Percentiles rank a stretch among this genome's conserved stretches.
Conservation (phyloP, 2,329 filamentous ascomycete genomes). For the Diplocarpon rosae region DNA sequence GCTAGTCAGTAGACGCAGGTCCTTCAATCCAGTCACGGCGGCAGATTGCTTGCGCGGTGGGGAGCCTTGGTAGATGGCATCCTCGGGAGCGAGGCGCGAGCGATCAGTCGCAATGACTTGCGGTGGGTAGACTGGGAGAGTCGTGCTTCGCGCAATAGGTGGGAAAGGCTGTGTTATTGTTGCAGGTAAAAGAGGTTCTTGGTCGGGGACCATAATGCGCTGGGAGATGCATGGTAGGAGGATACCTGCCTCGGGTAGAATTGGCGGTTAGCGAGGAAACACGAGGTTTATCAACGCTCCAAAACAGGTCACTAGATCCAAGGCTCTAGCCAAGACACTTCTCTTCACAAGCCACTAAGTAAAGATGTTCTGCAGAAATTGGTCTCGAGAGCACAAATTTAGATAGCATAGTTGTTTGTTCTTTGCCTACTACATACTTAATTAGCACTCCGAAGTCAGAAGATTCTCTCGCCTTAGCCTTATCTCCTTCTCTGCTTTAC, state of each 20-base stretch:
- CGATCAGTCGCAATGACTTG: conserved; percentile 34
- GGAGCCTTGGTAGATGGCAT: conserved; percentile 60
- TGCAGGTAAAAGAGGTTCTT: conserved; percentile 16
- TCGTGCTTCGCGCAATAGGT: conserved; percentile 20
- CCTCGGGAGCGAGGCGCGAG: conserved; percentile 68
- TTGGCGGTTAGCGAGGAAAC: background rate
- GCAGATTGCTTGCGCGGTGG: conserved; percentile 42
- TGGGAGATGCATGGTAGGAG: conserved; percentile 8
- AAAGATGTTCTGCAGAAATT: too few relatives aligned
- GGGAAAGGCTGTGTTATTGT: conserved; percentile 13
- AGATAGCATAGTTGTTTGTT: too few relatives aligned
- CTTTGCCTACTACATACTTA: too few relatives aligned
- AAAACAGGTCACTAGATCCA: too few relatives aligned
- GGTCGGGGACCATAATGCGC: conserved; percentile 24
- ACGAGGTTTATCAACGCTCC: background rate
- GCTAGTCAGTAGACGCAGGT: conserved; percentile 27
- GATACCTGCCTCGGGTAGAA: conserved; percentile 9
- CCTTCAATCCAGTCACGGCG: conserved; percentile 31
- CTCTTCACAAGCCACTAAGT: too few relatives aligned
- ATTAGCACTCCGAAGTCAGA: too few relatives aligned
- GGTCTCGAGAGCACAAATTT: too few relatives aligned
- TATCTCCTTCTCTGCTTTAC: too few relatives aligned
- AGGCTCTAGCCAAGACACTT: too few relatives aligned
- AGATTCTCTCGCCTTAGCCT: too few relatives aligned
- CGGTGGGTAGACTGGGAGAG: conserved; percentile 13